A percentile compares a stretch with the other conserved stretches of the same genome.
phyloP scores from a whole-genome alignment of 345 rosid genomes.

The Alliaria petiolata region DNA sequence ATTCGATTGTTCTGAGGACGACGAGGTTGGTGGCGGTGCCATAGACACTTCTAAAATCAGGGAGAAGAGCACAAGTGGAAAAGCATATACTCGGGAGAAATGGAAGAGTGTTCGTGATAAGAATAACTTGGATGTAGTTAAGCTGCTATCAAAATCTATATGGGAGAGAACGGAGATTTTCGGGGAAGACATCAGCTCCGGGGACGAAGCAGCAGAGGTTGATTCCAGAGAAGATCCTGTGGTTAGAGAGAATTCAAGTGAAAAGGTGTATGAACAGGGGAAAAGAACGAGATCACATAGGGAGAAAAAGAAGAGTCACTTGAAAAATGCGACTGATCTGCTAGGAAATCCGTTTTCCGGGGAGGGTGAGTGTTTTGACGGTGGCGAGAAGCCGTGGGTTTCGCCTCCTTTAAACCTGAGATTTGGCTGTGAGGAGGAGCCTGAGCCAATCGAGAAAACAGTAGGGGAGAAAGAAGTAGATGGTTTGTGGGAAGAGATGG shows the following conservation, averaged over 20 bases:
- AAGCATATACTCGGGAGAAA: neutral
- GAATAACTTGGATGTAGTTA: constrained; percentile 1
- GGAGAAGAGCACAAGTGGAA: constrained; percentile 2
- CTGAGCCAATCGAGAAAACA: constrained; percentile 36
- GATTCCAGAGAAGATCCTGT: constrained; percentile 2
- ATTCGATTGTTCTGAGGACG: constrained; percentile 25
- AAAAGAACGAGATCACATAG: constrained; percentile 6
- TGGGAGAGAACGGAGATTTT: constrained; percentile 6
- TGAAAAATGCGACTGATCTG: neutral
- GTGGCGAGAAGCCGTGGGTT: neutral
- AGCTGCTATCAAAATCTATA: constrained; percentile 18
- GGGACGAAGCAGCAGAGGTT: neutral
- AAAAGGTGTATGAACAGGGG: constrained; percentile 9
- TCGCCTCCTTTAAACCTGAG: constrained; percentile 38
- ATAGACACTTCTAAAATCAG: neutral
- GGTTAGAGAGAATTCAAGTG: neutral
- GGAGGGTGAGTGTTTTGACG: neutral
- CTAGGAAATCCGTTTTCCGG: neutral
- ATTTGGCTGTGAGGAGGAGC: constrained; percentile 40
- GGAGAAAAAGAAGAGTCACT: constrained; percentile 1
- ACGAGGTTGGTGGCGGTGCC: neutral
- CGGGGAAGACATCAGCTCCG: neutral
- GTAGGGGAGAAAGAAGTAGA: constrained; percentile 47
- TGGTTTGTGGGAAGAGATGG: constrained; percentile 57
- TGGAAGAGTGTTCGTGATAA: neutral